Evolutionary conservation across 192 early-diverging fungal genomes (phyloP).

Genomic region (Backusella westeae): DNA sequence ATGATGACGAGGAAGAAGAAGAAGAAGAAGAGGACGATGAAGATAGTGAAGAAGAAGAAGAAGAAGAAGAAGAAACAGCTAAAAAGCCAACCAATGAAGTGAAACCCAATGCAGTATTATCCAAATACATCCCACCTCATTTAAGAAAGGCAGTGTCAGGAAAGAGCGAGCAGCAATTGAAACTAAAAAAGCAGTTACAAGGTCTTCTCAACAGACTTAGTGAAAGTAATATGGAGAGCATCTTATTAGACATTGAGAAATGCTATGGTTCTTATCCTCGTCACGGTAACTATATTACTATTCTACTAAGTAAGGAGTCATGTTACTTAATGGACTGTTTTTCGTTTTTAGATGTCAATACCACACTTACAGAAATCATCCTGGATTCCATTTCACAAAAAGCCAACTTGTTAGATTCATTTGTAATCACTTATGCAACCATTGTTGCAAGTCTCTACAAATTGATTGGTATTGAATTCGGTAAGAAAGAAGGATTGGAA

Average conservation of each 20-base stretch:
- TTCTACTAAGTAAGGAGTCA: neutral
- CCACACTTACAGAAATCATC: slow-evolving; percentile 76
- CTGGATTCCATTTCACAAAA: slow-evolving; percentile 77
- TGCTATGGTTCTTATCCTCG: slow-evolving; percentile 60
- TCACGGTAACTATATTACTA: slow-evolving; percentile 22
- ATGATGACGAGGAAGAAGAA: neutral
- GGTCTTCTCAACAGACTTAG: slow-evolving; percentile 89
- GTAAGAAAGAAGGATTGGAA: slow-evolving; percentile 31
- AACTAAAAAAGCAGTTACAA: slow-evolving; percentile 78
- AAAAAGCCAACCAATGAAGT: neutral
- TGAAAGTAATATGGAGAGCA: slow-evolving; percentile 90
- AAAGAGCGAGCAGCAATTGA: slow-evolving; percentile 67
- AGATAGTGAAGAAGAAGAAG: slow-evolving; percentile 26
- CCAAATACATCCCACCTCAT: slow-evolving; percentile 90
- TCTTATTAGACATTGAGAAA: slow-evolving; percentile 77
- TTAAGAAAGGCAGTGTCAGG: slow-evolving; percentile 59
- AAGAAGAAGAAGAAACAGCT: neutral
- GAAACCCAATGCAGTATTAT: slow-evolving; percentile 5
- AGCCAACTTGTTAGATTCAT: slow-evolving; percentile 87
- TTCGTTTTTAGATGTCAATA: slow-evolving; percentile 71
- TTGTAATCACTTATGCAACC: slow-evolving; percentile 87
- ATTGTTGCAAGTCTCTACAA: slow-evolving; percentile 80
- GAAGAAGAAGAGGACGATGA: slow-evolving; percentile 14
- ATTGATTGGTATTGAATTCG: slow-evolving; percentile 85
- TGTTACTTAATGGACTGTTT: neutral